Evolutionary conservation across 805 yeast genomes (phyloP).

Genomic region (Suhomyces emberorum): DNA sequence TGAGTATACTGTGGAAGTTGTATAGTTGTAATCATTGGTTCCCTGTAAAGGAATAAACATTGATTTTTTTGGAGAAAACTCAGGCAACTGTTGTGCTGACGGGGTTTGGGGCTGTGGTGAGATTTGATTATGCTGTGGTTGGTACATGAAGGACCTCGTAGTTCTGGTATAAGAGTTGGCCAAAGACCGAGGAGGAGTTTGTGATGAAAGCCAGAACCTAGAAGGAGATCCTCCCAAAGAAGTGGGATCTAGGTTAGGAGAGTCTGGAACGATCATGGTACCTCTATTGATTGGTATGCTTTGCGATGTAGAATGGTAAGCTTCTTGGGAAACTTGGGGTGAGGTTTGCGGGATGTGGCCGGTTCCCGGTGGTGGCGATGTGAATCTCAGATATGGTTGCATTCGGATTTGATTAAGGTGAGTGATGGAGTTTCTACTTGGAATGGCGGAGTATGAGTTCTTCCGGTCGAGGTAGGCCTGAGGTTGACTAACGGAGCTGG

Average conservation of each 20-base stretch:
- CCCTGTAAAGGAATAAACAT: conserved; percentile 9
- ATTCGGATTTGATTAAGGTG: conserved; percentile 31
- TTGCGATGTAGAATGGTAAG: conserved; percentile 18
- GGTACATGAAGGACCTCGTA: conserved; percentile 15
- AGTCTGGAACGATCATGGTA: conserved; percentile 38
- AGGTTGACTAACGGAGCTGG: not conserved
- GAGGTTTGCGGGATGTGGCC: conserved; percentile 1
- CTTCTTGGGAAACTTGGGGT: conserved; percentile 7
- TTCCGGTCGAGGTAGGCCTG: conserved; percentile 15
- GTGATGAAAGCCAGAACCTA: conserved; percentile 49
- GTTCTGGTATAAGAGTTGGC: conserved; percentile 20
- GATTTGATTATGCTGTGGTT: conserved; percentile 13
- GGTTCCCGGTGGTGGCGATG: conserved; percentile 27
- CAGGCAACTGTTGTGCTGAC: conserved; percentile 1
- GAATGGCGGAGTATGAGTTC: conserved; percentile 14
- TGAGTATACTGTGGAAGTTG: conserved; percentile 5
- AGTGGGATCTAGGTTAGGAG: conserved; percentile 51
- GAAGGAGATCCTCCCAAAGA: conserved; percentile 56
- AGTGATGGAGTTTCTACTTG: conserved; percentile 21
- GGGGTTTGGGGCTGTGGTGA: conserved; percentile 19
- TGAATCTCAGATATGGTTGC: conserved; percentile 34
- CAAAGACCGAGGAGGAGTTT: conserved; percentile 47
- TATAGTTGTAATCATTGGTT: conserved; percentile 4
- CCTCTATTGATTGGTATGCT: conserved; percentile 25
- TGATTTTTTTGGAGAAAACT: conserved; percentile 1